Percentiles rank a stretch among this genome's conserved stretches.
Evolutionary conservation across 2,329 filamentous ascomycete genomes (phyloP).

Genomic region (Reticulascus tulasneorum): DNA sequence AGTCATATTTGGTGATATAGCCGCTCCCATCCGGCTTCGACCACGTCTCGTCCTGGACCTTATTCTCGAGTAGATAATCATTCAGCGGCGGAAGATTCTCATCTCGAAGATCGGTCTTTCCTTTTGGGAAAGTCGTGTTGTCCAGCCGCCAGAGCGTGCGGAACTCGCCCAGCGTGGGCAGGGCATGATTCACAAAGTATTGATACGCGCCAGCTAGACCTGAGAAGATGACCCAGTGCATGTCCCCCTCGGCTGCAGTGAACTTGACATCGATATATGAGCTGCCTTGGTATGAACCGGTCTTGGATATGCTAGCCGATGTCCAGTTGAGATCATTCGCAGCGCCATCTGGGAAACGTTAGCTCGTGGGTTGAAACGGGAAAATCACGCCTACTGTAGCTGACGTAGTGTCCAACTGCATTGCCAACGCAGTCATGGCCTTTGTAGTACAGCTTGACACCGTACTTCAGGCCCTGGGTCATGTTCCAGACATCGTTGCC

Average conservation of each 20-base stretch:
- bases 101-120: conserved; percentile 40
- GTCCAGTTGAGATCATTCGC: conserved; percentile 43
- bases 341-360: conserved; percentile 34
- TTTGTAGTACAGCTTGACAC: conserved; percentile 22
- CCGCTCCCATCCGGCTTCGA: conserved; percentile 24
- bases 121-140: conserved; percentile 42
- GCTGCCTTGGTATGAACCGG: conserved; percentile 23
- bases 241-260: conserved; percentile 40
- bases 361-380: background rate
- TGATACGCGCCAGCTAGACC: conserved; percentile 50
- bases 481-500: conserved; percentile 27
- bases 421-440: conserved; percentile 24
- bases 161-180: conserved; percentile 45
- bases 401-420: conserved; percentile 26
- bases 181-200: conserved; percentile 47
- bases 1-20: conserved; percentile 50
- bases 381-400: conserved; percentile 20
- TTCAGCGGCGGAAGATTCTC: conserved; percentile 37
- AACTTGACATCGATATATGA: conserved; percentile 46
- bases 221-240: conserved; percentile 49
- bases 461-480: conserved; percentile 20
- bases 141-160: conserved; percentile 46
- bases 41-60: conserved; percentile 53
- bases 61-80: conserved; percentile 38
- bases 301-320: conserved; percentile 35